A percentile compares a stretch with the other conserved stretches of the same genome.
These are phyloP conservation scores for Leishmania aethiopica DNA, from an alignment of 208 protist species.

Conservation along the genomic window DNA sequence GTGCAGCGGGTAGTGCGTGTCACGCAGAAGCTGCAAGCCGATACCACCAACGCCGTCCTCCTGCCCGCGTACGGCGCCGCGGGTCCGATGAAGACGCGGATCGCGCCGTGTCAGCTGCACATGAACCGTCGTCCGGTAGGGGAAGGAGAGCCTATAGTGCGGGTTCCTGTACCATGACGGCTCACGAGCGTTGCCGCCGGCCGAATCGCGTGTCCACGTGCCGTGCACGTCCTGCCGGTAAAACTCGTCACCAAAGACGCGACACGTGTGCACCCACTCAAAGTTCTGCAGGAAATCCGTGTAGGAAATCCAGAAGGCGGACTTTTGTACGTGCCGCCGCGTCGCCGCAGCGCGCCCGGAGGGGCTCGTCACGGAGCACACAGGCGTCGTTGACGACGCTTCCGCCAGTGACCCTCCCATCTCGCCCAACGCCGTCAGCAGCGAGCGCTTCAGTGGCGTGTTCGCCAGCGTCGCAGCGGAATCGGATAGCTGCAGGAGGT, in stretches of 20 bases:
- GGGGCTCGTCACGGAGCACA: background rate
- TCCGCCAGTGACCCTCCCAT: background rate
- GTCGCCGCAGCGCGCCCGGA: background rate
- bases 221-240: slow-evolving; percentile 52
- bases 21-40: slow-evolving; percentile 65
- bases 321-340: slow-evolving; percentile 8
- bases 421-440: slow-evolving; percentile 18
- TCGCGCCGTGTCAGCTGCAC: slow-evolving; percentile 73
- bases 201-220: slow-evolving; percentile 53
- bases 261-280: slow-evolving; percentile 66
- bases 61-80: background rate
- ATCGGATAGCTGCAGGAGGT: background rate
- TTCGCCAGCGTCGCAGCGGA: background rate
- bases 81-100: slow-evolving; percentile 40
- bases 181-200: slow-evolving; percentile 52
- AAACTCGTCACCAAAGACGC: slow-evolving; percentile 56
- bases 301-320: slow-evolving; percentile 89
- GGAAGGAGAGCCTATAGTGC: slow-evolving; percentile 65
- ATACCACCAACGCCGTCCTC: slow-evolving; percentile 49
- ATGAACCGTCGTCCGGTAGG: slow-evolving; percentile 45
- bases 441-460: slow-evolving; percentile 15
- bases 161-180: slow-evolving; percentile 79
- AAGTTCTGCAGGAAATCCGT: slow-evolving; percentile 72
- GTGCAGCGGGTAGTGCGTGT: slow-evolving; percentile 65
- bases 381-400: background rate